Base-by-base conservation (phyloP, 495 filamentous ascomycete species). In the Penicillium robsamsonii region DNA sequence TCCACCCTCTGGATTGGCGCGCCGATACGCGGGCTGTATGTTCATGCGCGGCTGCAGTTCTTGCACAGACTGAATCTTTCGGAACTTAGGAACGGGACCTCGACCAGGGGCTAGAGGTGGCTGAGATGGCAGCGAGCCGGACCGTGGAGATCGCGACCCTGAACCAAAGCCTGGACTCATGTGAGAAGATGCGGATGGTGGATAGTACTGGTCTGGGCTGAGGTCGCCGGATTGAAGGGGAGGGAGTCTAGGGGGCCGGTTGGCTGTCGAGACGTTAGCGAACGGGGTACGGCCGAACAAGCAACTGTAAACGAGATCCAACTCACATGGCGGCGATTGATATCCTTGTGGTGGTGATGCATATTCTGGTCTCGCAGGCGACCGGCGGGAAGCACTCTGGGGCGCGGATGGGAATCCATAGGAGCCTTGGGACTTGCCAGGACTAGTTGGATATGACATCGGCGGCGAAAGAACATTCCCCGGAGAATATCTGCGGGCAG, bases 1-100 rank as follows among this genome's bases (percentile, higher is more conserved):
- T 50, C 95, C 95, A 53, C 95, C 95, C 68, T 99, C 95, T 0
- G 95, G 95, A 67, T 96, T 93, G 50, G 95, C 95, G 67, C 95
- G 82, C 53, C 95, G 85, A 68, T 92, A 97, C 4, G 92, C 81
- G 25, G 95, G 95, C 60, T 99, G 95, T 13, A 78, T 53, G 68
- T 93, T 96, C 59, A 92, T 82, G 63, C 87, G 87, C 8, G 93
- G 91, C 45, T 88, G 83, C 49, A 99, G 76, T 38, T 96, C 90
- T 31, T 84, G 75, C 20, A 86, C 76, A 11, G 82, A 82, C 56
- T 85, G 79, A 59, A 95, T 79, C 64, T 89, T 90, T 59, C 82
- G 84, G 62, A 97, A 94, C 68, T 92, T 88, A 45, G 95, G 95
- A 5, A 96, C 90, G 1, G 91, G 87, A 10, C 89, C 87, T 63